A percentile compares a stretch with the other conserved stretches of the same genome.
Evolutionary conservation across 306 rosid species (phyloP).

Genomic region (Spatholobus suberectus): DNA sequence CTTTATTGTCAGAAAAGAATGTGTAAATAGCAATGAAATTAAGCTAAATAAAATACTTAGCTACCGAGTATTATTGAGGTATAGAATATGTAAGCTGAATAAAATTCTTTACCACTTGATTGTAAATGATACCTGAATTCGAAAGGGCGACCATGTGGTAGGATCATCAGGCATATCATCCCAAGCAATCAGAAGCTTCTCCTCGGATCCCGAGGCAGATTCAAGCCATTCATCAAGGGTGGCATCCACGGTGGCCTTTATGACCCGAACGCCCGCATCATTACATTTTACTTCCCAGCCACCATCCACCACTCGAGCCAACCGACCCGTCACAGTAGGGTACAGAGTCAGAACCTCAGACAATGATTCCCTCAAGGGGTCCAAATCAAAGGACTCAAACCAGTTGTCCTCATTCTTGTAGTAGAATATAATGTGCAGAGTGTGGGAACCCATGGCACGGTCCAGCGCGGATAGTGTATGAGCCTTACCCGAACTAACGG

Average conservation of each 20-base stretch:
- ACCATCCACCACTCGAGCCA: constrained; percentile 46
- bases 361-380: constrained; percentile 60
- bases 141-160: constrained; percentile 65
- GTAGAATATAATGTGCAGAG: constrained; percentile 58
- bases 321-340: constrained; percentile 70
- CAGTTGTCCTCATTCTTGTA: constrained; percentile 49
- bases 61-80: too few relatives aligned
- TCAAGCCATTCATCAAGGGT: constrained; percentile 69
- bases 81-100: too few relatives aligned
- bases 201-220: constrained; percentile 52
- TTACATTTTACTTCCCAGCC: constrained; percentile 65
- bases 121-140: constrained; percentile 54
- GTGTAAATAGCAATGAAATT: too few relatives aligned
- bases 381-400: constrained; percentile 54
- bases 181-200: constrained; percentile 55
- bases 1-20: too few relatives aligned
- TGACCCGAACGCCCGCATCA: constrained; percentile 73
- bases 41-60: too few relatives aligned
- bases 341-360: constrained; percentile 49
- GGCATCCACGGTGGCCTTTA: constrained; percentile 56
- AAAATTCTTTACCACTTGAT: too few relatives aligned
- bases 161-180: constrained; percentile 67
- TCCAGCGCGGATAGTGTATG: constrained; percentile 52
- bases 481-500: constrained; percentile 36
- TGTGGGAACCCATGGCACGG: constrained; percentile 63